Percentiles rank a stretch among this genome's conserved stretches.
These are phyloP conservation scores for Cyclotella choctawhatcheeana DNA, from an alignment of 108 stramenopile species.

Conservation along the genomic window DNA sequence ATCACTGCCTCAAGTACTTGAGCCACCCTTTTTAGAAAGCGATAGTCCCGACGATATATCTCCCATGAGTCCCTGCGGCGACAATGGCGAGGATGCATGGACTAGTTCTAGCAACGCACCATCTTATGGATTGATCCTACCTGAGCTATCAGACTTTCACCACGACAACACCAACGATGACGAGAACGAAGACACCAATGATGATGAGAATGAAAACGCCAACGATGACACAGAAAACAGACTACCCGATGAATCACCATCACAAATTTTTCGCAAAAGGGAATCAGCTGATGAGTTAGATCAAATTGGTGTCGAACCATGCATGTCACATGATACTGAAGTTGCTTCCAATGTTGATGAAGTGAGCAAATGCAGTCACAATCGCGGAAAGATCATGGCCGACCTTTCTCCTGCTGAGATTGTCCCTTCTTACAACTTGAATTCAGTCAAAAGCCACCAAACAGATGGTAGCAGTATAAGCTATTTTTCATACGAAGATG, in stretches of 20 bases:
- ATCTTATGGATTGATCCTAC: neutral
- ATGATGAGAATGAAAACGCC: too few species aligned
- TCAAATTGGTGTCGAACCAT: constrained; percentile 14
- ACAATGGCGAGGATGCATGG: neutral
- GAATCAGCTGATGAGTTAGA: neutral
- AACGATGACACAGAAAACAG: constrained; percentile 9
- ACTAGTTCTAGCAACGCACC: neutral
- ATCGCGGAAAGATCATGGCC: neutral
- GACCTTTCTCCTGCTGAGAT: neutral
- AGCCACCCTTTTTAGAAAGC: neutral
- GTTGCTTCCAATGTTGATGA: constrained; percentile 42
- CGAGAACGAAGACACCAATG: neutral
- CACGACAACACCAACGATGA: too few species aligned
- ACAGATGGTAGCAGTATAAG: constrained; percentile 38
- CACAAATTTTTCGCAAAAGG: constrained; percentile 26
- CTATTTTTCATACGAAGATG: constrained; percentile 43
- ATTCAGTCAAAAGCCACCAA: constrained; percentile 18
- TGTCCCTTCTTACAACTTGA: constrained; percentile 14
- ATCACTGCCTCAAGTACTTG: neutral
- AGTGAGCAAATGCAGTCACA: neutral
- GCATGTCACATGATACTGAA: constrained; percentile 31
- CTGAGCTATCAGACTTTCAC: neutral
- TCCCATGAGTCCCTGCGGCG: constrained; percentile 6
- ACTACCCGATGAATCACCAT: neutral
- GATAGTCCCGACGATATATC: neutral